Evolutionary conservation across 805 yeast genomes (phyloP), one percentile per base, ranked within the genome.

Genomic region (Brettanomyces naardenensis): DNA sequence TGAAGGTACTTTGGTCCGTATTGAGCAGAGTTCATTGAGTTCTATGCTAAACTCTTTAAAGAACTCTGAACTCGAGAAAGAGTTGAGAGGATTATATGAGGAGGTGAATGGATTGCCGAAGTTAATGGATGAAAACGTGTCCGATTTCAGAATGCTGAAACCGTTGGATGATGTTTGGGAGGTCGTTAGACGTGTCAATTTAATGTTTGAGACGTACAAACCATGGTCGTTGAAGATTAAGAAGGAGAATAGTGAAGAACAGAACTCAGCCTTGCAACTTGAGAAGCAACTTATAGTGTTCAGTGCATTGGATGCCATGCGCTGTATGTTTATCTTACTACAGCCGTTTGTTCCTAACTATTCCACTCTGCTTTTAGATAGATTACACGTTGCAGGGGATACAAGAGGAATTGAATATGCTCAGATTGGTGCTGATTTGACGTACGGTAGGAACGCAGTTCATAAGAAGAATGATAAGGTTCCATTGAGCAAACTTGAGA

Each of bases 291-390:
- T 69, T 32, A 69, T 77, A 11, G 74, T 89, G 2, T 76, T 71
- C 43, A 51, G 73, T 6, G 80, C 86, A 1, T 71, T 84, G 6
- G 97, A 90, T 47, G 69, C 77, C 1, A 67, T 79, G 13, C 68
- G 97, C 40, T 69, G 85, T 1, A 50, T 73, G 9, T 68, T 90
- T 1, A 77, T 90, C 6, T 52, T 84, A 26, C 64, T 82, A 23
- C 78, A 71, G 41, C 86, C 95, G 2, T 66, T 90, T 19, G 75
- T 84, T 29, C 97, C 97, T 0, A 61, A 62, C 3, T 64, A 87
- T 36, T 58, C 95, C 0, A 44, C 51, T 0, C 58, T 61, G 9
- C 61, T 86, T 4, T 62, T 90, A 14, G 80, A 81, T 51, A 64
- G 85, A 38, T 54, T 90, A 37, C 73, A 68, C 10, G 94, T 87